Base-by-base conservation (phyloP, 371 early-diverging fungal species). In the Nematocida sp. region DNA sequence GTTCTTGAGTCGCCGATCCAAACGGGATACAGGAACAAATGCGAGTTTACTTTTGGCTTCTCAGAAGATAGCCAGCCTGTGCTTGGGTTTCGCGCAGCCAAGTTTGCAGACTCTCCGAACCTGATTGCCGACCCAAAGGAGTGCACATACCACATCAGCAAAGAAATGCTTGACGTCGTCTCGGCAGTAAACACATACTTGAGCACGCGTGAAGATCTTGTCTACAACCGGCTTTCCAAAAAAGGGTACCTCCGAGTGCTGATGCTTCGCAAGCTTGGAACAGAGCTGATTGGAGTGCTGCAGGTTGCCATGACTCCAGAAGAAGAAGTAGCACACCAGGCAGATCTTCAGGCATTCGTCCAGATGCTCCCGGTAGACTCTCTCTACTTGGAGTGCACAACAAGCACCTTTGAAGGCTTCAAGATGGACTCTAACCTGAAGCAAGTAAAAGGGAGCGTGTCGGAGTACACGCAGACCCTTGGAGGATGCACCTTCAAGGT, bases 31-130 rank as follows among this genome's bases (percentile, higher is more conserved):
- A 85, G 90, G 29, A 89, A 85, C 65, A 90, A 90, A 79, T 88
- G 89, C 79, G 90, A 91, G 67, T 90, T 89, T 64, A 85, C 88
- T 0, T 85, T 89, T 55, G 91, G 91, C 13, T 64, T 64, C 40
- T 82, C 88, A 66, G 51, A 81, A 8, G 83, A 87, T 0, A 87
- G 86, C 2, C 77, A 87, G 54, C 66, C 65, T 8, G 79, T 85
- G 0, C 87, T 89, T 36, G 91, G 91, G 0, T 91, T 91, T 79
- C 70, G 87, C 27, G 76, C 87, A 15, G 89, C 90, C 2, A 54
- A 82, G 3, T 89, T 83, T 80, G 84, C 85, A 36, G 27, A 40
- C 36, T 58, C 57, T 2, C 74, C 74, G 17, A 70, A 70, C 50
- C n/a, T 49, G 8, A 50, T 70, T 17, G 51, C 56, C 15, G 32